Evolutionary conservation across 208 protist genomes (phyloP).

Genomic region (Porcisia hertigi): DNA sequence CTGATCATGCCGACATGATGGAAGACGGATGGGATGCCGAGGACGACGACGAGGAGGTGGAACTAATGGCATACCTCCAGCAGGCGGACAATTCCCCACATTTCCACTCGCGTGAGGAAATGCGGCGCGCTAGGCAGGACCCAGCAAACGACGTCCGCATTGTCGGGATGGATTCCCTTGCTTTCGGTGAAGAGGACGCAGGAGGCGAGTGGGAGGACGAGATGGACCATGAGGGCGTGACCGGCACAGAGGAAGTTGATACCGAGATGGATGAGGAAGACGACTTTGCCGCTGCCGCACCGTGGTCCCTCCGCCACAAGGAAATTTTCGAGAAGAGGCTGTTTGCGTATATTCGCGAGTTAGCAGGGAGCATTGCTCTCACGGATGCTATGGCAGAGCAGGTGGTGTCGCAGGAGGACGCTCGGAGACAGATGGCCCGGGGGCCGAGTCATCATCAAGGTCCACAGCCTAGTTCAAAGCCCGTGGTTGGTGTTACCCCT

Average conservation of each 20-base stretch:
- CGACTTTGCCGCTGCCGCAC: slow-evolving; percentile 8
- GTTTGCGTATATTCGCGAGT: slow-evolving; percentile 31
- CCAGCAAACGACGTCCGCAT: slow-evolving; percentile 40
- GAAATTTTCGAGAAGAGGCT: slow-evolving; percentile 51
- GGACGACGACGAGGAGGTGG: slow-evolving; percentile 48
- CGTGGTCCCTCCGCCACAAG: slow-evolving; percentile 48
- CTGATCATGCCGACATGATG: slow-evolving; percentile 36
- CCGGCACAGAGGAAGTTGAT: slow-evolving; percentile 11
- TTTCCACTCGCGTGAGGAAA: slow-evolving; percentile 50
- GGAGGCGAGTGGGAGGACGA: slow-evolving; percentile 26
- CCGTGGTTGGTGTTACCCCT: neutral
- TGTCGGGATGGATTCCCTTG: slow-evolving; percentile 23
- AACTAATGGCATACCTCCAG: slow-evolving; percentile 85
- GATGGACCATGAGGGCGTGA: slow-evolving; percentile 31
- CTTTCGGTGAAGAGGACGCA: slow-evolving; percentile 30
- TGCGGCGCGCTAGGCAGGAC: slow-evolving; percentile 41
- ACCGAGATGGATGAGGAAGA: slow-evolving; percentile 17
- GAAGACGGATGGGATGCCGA: slow-evolving; percentile 52
- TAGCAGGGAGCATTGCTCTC: slow-evolving; percentile 37
- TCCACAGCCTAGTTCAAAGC: neutral
- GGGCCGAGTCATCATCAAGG: slow-evolving; percentile 12
- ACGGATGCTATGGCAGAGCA: slow-evolving; percentile 42
- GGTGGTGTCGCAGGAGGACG: slow-evolving; percentile 24
- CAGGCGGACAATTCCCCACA: slow-evolving; percentile 59
- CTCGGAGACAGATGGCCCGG: slow-evolving; percentile 16